These are phyloP conservation scores for Colletotrichum sp. DNA, from an alignment of 2,329 filamentous ascomycete genomes.

Conservation along the genomic window DNA sequence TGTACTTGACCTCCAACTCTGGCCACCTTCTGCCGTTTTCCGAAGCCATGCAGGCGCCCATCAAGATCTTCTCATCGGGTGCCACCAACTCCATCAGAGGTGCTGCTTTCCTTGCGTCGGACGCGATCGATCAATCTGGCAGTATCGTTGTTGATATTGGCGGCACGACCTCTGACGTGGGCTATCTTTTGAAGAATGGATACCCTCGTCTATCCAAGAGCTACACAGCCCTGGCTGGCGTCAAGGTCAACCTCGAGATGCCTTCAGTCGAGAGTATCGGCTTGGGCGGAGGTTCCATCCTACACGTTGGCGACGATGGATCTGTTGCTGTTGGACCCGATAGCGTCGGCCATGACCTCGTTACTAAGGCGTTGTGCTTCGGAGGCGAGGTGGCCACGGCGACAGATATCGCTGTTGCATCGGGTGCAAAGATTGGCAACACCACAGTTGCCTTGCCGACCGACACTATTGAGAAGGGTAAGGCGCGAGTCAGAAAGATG, in stretches of 20 bases:
- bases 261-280: constrained; percentile 28
- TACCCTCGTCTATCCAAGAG: constrained; percentile 26
- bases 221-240: constrained; percentile 25
- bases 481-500: constrained; percentile 16
- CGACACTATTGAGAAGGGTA: constrained; percentile 3
- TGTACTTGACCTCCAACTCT: constrained; percentile 57
- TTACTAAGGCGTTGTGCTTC: constrained; percentile 23
- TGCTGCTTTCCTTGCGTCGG: constrained; percentile 21
- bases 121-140: constrained; percentile 6
- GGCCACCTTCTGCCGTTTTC: constrained; percentile 33
- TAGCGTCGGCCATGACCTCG: constrained; percentile 28
- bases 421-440: not conserved
- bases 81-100: constrained; percentile 29
- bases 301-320: not conserved
- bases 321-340: constrained; percentile 26
- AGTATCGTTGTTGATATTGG: constrained; percentile 27
- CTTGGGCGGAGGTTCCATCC: constrained; percentile 24
- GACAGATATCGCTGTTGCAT: constrained; percentile 26
- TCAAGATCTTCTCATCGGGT: constrained; percentile 27
- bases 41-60: constrained; percentile 26
- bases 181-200: constrained; percentile 24
- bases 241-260: constrained; percentile 28
- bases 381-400: constrained; percentile 25
- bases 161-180: constrained; percentile 27
- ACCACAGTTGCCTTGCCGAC: not conserved